Evolutionary conservation across 2,329 filamentous ascomycete genomes (phyloP).

Genomic region (Ophiognomonia clavigignenti-juglandacearum): DNA sequence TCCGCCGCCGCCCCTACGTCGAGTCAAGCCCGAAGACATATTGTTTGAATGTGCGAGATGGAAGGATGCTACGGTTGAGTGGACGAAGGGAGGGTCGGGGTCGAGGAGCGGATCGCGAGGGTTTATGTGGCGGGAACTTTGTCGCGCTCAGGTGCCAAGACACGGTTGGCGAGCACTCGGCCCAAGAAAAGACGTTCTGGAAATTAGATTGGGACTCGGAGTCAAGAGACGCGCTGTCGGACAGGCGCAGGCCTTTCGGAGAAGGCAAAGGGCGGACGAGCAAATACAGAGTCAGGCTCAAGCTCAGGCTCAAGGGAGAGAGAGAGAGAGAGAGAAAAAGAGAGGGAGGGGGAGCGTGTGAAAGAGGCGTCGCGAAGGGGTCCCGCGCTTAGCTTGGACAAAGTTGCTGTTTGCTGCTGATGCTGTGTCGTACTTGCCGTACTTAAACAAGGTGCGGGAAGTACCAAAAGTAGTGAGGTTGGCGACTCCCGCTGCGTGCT

Average conservation of each 20-base stretch:
- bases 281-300: no score
- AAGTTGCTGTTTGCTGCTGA: no score
- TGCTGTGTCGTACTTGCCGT: no score
- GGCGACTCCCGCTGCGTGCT: no score
- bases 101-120: background rate
- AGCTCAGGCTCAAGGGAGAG: background rate
- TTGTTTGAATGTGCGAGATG: background rate
- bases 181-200: no score
- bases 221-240: no score
- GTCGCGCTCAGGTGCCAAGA: background rate
- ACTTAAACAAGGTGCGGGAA: no score
- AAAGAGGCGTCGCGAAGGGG: no score
- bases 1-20: slow-evolving; percentile 67
- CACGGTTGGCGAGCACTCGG: no score
- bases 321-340: background rate
- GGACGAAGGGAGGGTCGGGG: background rate
- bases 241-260: background rate
- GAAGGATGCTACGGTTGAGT: background rate
- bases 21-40: slow-evolving; percentile 49
- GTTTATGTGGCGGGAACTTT: background rate
- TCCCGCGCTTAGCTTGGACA: no score
- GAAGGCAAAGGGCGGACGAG: background rate
- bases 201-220: background rate
- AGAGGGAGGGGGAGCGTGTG: no score
- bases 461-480: no score